These are phyloP conservation scores for Aureobasidium sp. DNA, from an alignment of 2,329 filamentous ascomycete genomes.

Conservation along the genomic window DNA sequence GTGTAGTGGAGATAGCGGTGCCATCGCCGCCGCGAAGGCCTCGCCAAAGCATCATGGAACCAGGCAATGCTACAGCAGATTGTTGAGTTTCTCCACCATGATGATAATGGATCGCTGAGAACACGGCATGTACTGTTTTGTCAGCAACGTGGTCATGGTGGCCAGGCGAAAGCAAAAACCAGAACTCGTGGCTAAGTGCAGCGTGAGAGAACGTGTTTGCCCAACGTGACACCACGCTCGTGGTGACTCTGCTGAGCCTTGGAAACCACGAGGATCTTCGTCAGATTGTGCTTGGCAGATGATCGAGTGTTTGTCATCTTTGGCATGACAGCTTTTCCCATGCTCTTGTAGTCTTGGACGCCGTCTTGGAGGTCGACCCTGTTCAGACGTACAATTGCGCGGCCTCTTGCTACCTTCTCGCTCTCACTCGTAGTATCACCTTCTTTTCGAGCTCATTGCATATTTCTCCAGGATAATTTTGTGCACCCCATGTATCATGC, in stretches of 20 bases:
- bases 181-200: not conserved
- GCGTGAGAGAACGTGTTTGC: not conserved
- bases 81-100: not conserved
- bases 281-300: not conserved
- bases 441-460: not conserved
- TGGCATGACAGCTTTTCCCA: not conserved
- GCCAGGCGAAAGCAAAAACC: not conserved
- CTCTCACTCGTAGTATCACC: not conserved
- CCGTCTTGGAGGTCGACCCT: not conserved
- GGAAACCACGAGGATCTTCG: not conserved
- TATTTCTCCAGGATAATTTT: not conserved
- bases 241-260: not conserved
- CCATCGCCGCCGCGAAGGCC: not conserved
- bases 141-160: not conserved
- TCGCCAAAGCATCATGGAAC: not conserved
- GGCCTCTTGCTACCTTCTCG: not conserved
- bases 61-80: not conserved
- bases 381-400: slow-evolving; percentile 5
- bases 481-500: slow-evolving; percentile 8
- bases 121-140: not conserved
- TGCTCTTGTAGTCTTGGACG: not conserved
- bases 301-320: not conserved
- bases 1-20: not conserved
- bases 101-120: not conserved
- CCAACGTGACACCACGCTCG: slow-evolving; percentile 3